A percentile compares a stretch with the other conserved stretches of the same genome.
phyloP scores from a whole-genome alignment of 208 protist genomes.

The Trichomonas vaginalis region DNA sequence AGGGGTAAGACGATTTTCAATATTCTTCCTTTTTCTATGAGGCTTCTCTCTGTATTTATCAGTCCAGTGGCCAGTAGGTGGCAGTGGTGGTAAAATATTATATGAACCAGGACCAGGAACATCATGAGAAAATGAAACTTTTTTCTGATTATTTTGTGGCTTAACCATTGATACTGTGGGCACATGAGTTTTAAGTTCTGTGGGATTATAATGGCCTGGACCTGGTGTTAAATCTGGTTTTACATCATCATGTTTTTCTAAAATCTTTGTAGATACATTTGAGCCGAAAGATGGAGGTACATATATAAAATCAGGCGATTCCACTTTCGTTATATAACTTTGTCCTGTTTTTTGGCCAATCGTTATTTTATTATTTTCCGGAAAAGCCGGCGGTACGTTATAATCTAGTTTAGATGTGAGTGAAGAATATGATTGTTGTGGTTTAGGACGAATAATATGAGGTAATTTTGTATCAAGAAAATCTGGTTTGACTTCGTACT shows the following conservation, averaged over 20 bases:
- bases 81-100: not conserved
- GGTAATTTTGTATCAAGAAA: not conserved
- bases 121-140: not conserved
- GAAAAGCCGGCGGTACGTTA: not conserved
- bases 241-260: not conserved
- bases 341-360: not conserved
- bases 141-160: not conserved
- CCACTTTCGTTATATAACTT: not conserved
- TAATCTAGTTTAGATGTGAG: not conserved
- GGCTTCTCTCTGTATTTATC: not conserved
- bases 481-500: not conserved
- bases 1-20: not conserved
- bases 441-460: not conserved
- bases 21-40: not conserved
- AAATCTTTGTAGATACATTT: not conserved
- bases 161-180: not conserved
- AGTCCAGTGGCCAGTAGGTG: not conserved
- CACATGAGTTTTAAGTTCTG: not conserved
- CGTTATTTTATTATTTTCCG: not conserved
- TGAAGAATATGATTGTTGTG: not conserved
- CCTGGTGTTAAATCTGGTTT: not conserved
- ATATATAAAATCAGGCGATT: not conserved
- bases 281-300: not conserved
- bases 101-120: not conserved
- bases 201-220: not conserved